A percentile compares a stretch with the other conserved stretches of the same genome.
Evolutionary conservation across 352 stramenopile species (phyloP).

Genomic region (Phytophthora macrochlamydospora): DNA sequence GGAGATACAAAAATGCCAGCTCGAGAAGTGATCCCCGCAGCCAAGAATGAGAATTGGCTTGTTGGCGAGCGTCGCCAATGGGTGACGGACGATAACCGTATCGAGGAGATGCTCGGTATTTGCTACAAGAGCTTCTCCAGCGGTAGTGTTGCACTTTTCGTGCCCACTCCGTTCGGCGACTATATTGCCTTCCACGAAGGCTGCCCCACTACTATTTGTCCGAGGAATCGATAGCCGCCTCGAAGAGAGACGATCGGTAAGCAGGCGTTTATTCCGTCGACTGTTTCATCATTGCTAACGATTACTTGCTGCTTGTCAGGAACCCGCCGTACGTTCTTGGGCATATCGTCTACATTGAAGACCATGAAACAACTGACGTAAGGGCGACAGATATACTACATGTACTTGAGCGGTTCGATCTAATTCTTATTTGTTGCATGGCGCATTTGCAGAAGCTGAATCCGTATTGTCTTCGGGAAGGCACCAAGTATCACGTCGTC

Average conservation of each 20-base stretch:
- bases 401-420: too few relatives aligned
- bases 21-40: slow-evolving; percentile 28
- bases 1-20: slow-evolving; percentile 29
- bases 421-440: too few relatives aligned
- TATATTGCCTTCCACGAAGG: slow-evolving; percentile 89
- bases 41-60: slow-evolving; percentile 42
- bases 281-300: background rate
- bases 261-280: background rate
- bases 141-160: slow-evolving; percentile 76
- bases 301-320: slow-evolving; percentile 12
- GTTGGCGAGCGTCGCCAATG: slow-evolving; percentile 48
- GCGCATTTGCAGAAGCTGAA: slow-evolving; percentile 42
- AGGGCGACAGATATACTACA: background rate
- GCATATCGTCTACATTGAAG: slow-evolving; percentile 84
- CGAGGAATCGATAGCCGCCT: slow-evolving; percentile 76
- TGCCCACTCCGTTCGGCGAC: slow-evolving; percentile 80
- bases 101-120: slow-evolving; percentile 80
- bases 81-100: slow-evolving; percentile 60
- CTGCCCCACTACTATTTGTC: slow-evolving; percentile 85
- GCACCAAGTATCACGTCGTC: slow-evolving; percentile 75
- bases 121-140: slow-evolving; percentile 84
- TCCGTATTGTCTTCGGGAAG: slow-evolving; percentile 71
- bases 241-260: slow-evolving; percentile 62
- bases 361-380: slow-evolving; percentile 67
- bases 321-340: slow-evolving; percentile 82